phyloP scores from a whole-genome alignment of 1,284 basidiomycete species.

The Apiotrichum mycotoxinovorans region DNA sequence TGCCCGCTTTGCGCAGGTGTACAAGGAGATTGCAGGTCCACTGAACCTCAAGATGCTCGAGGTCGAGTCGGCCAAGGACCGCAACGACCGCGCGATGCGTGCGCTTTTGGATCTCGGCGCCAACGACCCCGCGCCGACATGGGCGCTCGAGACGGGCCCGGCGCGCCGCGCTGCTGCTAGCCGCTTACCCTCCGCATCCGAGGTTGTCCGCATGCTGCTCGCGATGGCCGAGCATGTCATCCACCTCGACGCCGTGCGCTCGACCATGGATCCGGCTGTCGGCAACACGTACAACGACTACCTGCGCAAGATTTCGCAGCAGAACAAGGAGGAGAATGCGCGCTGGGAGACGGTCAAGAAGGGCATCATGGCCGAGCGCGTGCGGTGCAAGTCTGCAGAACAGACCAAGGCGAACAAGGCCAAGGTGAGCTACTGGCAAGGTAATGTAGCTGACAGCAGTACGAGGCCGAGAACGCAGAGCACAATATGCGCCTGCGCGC shows the following conservation, averaged over 20 bases:
- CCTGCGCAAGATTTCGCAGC: conserved; percentile 5
- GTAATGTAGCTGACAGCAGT: conserved; percentile 8
- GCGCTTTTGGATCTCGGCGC: conserved; percentile 31
- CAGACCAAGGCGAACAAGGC: conserved; percentile 30
- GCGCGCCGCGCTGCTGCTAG: conserved; percentile 32
- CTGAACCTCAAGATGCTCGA: conserved; percentile 24
- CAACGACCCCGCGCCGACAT: conserved; percentile 26
- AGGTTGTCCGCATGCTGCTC: conserved; percentile 44
- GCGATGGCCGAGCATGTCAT: conserved; percentile 28
- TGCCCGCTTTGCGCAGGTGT: conserved; percentile 36
- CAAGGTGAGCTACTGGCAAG: conserved; percentile 17
- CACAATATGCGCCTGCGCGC: conserved; percentile 19
- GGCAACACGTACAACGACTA: conserved; percentile 21
- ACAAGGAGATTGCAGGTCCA: conserved; percentile 20
- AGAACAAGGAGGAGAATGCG: conserved; percentile 20
- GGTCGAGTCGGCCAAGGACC: conserved; percentile 10
- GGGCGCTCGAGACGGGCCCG: conserved; percentile 29
- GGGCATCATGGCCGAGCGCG: conserved; percentile 26
- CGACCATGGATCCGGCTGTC: conserved; percentile 24
- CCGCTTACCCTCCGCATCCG: conserved; percentile 29
- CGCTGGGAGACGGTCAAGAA: conserved; percentile 37
- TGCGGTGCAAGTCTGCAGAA: conserved; percentile 27
- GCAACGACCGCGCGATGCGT: conserved; percentile 28
- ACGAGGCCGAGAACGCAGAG: conserved; percentile 18
- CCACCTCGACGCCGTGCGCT: conserved; percentile 21